Percentiles rank a stretch among this genome's conserved stretches.
These are phyloP conservation scores for Silene conica DNA, from an alignment of 148 eudicot genomes.

Conservation along the genomic window DNA sequence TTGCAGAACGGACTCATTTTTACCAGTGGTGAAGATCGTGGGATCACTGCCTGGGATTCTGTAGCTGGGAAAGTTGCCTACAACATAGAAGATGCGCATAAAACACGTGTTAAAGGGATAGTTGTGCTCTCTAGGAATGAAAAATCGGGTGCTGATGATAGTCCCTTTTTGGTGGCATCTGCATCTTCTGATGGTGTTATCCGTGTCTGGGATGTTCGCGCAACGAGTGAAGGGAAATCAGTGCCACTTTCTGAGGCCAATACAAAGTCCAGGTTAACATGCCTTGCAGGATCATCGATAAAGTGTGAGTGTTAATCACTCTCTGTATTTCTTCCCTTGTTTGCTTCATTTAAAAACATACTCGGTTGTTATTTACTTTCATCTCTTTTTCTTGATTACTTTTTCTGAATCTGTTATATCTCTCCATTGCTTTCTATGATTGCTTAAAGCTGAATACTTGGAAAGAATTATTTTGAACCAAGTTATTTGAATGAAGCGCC, in stretches of 20 bases:
- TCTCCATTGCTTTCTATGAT: not conserved
- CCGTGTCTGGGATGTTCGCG: constrained; percentile 88
- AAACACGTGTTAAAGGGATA: constrained; percentile 84
- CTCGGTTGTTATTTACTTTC: not conserved
- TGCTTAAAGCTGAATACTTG: not conserved
- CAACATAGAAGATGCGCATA: constrained; percentile 73
- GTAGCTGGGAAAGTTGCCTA: constrained; percentile 70
- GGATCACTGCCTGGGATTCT: constrained; percentile 80
- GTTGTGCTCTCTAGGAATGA: constrained; percentile 56
- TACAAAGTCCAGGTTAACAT: constrained; percentile 85
- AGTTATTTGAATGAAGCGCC: not conserved
- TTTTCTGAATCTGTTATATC: not conserved
- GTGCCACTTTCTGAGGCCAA: constrained; percentile 60
- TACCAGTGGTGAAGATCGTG: constrained; percentile 88
- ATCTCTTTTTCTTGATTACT: not conserved
- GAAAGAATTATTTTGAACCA: no score
- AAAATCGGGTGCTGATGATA: constrained; percentile 35
- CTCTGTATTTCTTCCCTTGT: not conserved
- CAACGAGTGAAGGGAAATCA: constrained; percentile 46
- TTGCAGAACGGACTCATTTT: constrained; percentile 69
- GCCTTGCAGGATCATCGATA: constrained; percentile 88
- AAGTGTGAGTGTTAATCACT: constrained; percentile 53
- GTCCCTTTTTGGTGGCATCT: constrained; percentile 69
- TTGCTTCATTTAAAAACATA: not conserved
- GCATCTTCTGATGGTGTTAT: constrained; percentile 92